Evolutionary conservation across 2,329 filamentous ascomycete genomes (phyloP), one percentile per base, ranked within the genome.

Genomic region (Geosmithia morbida): DNA sequence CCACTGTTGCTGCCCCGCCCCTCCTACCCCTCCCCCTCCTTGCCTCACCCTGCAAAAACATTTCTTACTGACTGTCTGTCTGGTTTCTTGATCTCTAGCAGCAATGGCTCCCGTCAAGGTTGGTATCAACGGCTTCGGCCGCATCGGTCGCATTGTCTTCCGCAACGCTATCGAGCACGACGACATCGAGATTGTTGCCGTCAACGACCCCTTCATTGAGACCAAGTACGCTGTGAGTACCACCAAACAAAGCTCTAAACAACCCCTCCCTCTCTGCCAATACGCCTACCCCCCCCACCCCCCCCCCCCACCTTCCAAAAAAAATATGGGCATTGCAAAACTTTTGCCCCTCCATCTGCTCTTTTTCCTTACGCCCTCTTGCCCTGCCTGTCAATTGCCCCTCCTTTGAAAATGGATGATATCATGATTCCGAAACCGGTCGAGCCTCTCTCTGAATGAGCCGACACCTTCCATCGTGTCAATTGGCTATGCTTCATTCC

Each of bases 191-290:
- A 77, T 98, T 62, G 87, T 96, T 63, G 90, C 92, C 61, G 87
- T 96, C 74, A 97, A 98, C 79, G 92, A 97, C 70, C 92, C 92
- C 61, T 97, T 98, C 84, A 97, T 98, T 74, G 89, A 96, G 74
- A 80, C 86, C 63, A 75, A 89, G 70, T 97, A 97, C 74, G 92
- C 92, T 70, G 90, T 95, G 82, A 77, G 88, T 85, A 51, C 13
- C 45, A 33, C 18, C 45, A 14, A 20, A 20, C 44, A 33, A 18
- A 33, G 33, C 33, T 16, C 11, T 16, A 37, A 37, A 37, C 14
- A 11, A 11, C 7, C 29, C 29, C 29, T 50, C 45, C 46, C 46
- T 48, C 29, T 29, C 42, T 46, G 41, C 37, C 51, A 43, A 30
- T 30, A 37, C 46, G 42, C 7, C 45, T 40, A 45, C 46, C 18